Conservation (phyloP, 495 filamentous ascomycete species). For the Aspergillus ellipticus region DNA sequence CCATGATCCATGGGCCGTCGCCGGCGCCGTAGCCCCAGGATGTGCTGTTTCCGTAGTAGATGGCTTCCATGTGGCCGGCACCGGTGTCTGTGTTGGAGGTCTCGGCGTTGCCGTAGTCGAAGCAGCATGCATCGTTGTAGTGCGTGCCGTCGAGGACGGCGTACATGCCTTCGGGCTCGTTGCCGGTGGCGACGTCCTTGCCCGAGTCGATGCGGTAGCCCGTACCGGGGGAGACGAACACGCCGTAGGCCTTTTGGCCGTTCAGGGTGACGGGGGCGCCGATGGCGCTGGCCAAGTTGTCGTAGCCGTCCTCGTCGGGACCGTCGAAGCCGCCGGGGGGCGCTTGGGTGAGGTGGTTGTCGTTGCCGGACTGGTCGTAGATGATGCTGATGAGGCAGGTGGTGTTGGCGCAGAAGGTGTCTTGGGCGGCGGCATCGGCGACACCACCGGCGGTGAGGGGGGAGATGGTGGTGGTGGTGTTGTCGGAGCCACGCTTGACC, state of each 20-base stretch:
- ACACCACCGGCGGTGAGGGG: conserved; percentile 52
- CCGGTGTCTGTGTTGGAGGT: conserved; percentile 51
- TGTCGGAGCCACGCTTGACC: conserved; percentile 50
- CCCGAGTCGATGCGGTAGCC: conserved; percentile 53
- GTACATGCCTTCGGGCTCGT: conserved; percentile 55
- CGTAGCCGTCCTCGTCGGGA: conserved; percentile 50
- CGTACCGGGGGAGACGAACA: conserved; percentile 52
- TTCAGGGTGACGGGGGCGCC: conserved; percentile 57
- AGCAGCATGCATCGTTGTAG: conserved; percentile 57
- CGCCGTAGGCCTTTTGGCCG: conserved; percentile 56
- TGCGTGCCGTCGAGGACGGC: conserved; percentile 57
- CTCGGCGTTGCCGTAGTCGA: conserved; percentile 61
- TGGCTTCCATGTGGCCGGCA: conserved; percentile 58
- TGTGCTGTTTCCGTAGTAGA: conserved; percentile 52
- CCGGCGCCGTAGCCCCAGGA: conserved; percentile 51
- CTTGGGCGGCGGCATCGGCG: conserved; percentile 53
- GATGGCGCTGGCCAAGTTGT: conserved; percentile 51
- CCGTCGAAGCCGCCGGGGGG: conserved; percentile 51
- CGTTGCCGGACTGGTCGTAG: conserved; percentile 57
- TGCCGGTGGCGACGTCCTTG: conserved; percentile 48
- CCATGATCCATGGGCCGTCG: conserved; percentile 58
- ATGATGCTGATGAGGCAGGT: conserved; percentile 58
- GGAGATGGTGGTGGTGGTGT: conserved; percentile 39
- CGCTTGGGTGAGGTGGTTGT: conserved; percentile 56
- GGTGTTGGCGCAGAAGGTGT: conserved; percentile 52